These are phyloP conservation scores for Adansonia madagascariensis DNA, from an alignment of 441 rosid species.

Conservation along the genomic window DNA sequence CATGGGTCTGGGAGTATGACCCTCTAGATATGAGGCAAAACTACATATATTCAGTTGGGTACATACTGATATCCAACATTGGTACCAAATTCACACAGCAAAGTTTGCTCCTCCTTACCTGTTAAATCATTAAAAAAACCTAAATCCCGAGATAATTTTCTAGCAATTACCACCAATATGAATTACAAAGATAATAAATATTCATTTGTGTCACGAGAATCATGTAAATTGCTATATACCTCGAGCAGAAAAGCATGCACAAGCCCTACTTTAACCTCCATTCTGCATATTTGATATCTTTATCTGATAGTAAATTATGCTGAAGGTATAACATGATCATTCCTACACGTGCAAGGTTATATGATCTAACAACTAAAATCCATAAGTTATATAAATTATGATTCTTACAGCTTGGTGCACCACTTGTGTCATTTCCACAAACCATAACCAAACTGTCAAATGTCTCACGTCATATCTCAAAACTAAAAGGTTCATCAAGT, in stretches of 20 bases:
- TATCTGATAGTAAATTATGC: neutral
- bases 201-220: too few species aligned
- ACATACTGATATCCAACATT: too few species aligned
- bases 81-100: too few species aligned
- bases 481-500: neutral
- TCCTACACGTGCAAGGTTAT: neutral
- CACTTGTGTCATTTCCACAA: neutral
- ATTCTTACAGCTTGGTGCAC: neutral
- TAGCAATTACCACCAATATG: too few species aligned
- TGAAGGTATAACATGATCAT: neutral
- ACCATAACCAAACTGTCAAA: neutral
- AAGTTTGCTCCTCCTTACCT: too few species aligned
- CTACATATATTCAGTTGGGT: too few species aligned
- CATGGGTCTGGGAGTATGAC: too few species aligned
- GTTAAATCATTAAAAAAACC: too few species aligned
- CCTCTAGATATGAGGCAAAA: too few species aligned
- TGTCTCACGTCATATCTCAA: neutral
- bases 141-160: too few species aligned
- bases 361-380: neutral
- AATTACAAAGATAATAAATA: too few species aligned
- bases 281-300: neutral
- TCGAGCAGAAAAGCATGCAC: neutral
- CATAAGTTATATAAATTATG: neutral
- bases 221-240: too few species aligned
- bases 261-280: neutral